A percentile compares a stretch with the other conserved stretches of the same genome.
These are phyloP conservation scores for Umbelopsis sp. DNA, from an alignment of 192 early-diverging fungal species.

Conservation along the genomic window DNA sequence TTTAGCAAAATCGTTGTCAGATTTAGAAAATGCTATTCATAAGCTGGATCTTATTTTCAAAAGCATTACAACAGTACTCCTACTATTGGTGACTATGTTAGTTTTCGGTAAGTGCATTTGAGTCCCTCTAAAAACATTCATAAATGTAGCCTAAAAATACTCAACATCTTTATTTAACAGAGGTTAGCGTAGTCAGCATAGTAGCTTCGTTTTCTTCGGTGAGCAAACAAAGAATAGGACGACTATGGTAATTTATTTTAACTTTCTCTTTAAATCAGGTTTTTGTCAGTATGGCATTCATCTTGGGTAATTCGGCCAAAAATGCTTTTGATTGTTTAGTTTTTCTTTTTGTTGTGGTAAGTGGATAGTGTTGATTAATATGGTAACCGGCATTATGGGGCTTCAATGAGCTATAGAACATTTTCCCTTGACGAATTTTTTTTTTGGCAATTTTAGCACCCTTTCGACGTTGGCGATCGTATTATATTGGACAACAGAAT, in stretches of 20 bases:
- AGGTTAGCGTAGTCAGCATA: slow-evolving; percentile 18
- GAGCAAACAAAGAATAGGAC: neutral
- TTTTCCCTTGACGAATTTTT: neutral
- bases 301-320: slow-evolving; percentile 14
- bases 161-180: neutral
- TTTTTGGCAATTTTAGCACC: neutral
- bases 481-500: neutral
- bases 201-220: slow-evolving; percentile 12
- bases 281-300: slow-evolving; percentile 18
- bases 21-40: slow-evolving; percentile 2
- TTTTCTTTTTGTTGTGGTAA: slow-evolving; percentile 14
- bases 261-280: neutral
- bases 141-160: neutral
- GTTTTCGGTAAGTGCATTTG: neutral
- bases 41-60: slow-evolving; percentile 11
- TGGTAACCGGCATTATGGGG: too few relatives aligned
- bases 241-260: neutral
- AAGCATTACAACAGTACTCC: neutral
- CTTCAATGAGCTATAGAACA: neutral
- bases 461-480: slow-evolving; percentile 13
- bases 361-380: neutral
- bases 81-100: neutral
- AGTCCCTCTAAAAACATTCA: neutral
- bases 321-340: slow-evolving; percentile 8
- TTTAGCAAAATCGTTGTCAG: slow-evolving; percentile 6